Conservation (phyloP, 2,329 filamentous ascomycete genomes). For the Elsinoe fawcettii region DNA sequence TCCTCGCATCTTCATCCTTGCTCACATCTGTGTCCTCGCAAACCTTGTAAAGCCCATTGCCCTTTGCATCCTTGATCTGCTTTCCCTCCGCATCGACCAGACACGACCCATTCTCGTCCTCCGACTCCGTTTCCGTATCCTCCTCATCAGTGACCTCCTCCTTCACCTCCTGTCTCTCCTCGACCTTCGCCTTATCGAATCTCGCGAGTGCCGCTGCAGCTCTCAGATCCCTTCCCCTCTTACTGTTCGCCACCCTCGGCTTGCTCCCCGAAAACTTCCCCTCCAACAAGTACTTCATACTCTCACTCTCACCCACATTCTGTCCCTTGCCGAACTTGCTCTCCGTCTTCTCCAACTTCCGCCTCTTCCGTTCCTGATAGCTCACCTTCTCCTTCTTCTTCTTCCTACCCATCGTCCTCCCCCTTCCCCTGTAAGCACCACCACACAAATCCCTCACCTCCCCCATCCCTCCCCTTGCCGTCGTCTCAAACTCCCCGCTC, state of each 20-base stretch:
- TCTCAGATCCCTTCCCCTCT: conserved; percentile 64
- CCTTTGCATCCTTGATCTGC: conserved; percentile 55
- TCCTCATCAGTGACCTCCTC: conserved; percentile 30
- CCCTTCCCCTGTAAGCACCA: conserved; percentile 61
- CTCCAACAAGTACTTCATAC: conserved; percentile 58
- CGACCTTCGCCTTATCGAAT: conserved; percentile 49
- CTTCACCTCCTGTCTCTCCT: conserved; percentile 33
- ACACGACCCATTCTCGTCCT: conserved; percentile 23
- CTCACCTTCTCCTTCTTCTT: conserved; percentile 45
- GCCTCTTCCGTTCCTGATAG: conserved; percentile 62
- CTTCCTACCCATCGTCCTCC: conserved; percentile 47
- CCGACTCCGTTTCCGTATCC: conserved; percentile 41
- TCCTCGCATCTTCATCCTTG: conserved; percentile 51
- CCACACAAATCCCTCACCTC: conserved; percentile 53
- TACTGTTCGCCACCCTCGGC: conserved; percentile 67
- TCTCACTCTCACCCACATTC: conserved; percentile 61
- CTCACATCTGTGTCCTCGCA: conserved; percentile 52
- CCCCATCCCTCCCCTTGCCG: conserved; percentile 13
- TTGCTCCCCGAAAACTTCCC: conserved; percentile 55
- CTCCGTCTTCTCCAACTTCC: conserved; percentile 67
- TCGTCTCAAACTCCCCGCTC: conserved; percentile 50
- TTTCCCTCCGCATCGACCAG: conserved; percentile 59
- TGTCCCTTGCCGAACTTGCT: conserved; percentile 73
- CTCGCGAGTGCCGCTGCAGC: conserved; percentile 69
- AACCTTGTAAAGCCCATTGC: conserved; percentile 61